Evolutionary conservation across 2,329 filamentous ascomycete genomes (phyloP).

Genomic region (Geosmithia flava): DNA sequence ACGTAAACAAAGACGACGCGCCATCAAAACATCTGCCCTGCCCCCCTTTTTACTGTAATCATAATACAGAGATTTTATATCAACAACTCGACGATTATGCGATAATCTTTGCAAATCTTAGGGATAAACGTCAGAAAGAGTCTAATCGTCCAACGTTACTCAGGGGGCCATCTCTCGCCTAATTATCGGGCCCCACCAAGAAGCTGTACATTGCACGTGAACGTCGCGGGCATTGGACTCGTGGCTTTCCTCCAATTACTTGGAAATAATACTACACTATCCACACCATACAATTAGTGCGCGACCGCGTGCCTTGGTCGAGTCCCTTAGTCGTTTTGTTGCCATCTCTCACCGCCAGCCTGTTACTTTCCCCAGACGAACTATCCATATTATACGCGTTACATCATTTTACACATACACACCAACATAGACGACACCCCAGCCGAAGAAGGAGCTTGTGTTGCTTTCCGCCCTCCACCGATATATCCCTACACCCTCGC

Average conservation of each 20-base stretch:
- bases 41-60: too few relatives aligned
- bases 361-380: not conserved
- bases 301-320: not conserved
- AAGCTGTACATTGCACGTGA: constrained; percentile 1
- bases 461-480: too few relatives aligned
- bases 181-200: constrained; percentile 1
- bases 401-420: too few relatives aligned
- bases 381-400: not conserved
- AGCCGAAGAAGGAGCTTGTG: too few relatives aligned
- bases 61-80: too few relatives aligned
- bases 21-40: too few relatives aligned
- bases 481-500: not conserved
- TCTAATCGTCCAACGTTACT: not conserved
- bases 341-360: not conserved
- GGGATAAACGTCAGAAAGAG: not conserved
- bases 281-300: not conserved
- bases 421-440: too few relatives aligned
- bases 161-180: not conserved
- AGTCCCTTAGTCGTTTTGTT: too few relatives aligned
- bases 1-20: too few relatives aligned
- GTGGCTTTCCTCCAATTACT: constrained; percentile 2
- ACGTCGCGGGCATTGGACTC: constrained; percentile 1
- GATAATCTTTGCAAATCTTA: too few relatives aligned
- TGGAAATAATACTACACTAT: not conserved
- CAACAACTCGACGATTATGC: too few relatives aligned